phyloP scores from a whole-genome alignment of 1,139 yeast species.

The Protomyces gravidus region DNA sequence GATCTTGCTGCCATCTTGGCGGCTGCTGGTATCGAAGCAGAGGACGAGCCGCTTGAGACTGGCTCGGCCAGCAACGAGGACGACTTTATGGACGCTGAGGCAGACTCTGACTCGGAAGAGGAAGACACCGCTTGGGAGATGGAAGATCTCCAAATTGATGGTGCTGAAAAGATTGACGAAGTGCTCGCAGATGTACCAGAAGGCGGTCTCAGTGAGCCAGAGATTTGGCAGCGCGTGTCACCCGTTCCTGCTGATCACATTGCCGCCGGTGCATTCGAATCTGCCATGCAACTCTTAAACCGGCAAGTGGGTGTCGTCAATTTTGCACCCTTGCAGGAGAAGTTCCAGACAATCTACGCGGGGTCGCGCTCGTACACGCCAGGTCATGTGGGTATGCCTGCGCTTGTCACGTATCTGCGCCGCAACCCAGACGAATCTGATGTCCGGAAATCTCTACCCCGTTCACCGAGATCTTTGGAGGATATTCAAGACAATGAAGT shows the following conservation, averaged over 20 bases:
- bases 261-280: constrained; percentile 95
- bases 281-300: constrained; percentile 77
- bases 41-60: constrained; percentile 28
- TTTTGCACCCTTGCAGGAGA: constrained; percentile 77
- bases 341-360: constrained; percentile 79
- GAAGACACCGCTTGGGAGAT: constrained; percentile 42
- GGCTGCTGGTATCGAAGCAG: constrained; percentile 30
- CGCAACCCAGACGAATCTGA: constrained; percentile 52
- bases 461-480: constrained; percentile 63
- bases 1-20: constrained; percentile 47
- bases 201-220: constrained; percentile 57
- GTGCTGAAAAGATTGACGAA: constrained; percentile 65
- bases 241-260: constrained; percentile 87
- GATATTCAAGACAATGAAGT: constrained; percentile 49
- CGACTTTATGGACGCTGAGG: constrained; percentile 36
- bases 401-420: constrained; percentile 66
- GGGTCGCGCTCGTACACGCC: constrained; percentile 72
- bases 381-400: constrained; percentile 67
- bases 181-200: constrained; percentile 49
- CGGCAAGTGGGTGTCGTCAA: constrained; percentile 82
- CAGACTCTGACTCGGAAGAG: constrained; percentile 42
- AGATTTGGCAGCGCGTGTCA: constrained; percentile 82
- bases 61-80: constrained; percentile 30
- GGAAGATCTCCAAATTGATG: constrained; percentile 55
- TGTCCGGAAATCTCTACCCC: constrained; percentile 52